Evolutionary conservation across 352 stramenopile genomes (phyloP), one percentile per base, ranked within the genome.

Genomic region (Thraustochytrium sp.): DNA sequence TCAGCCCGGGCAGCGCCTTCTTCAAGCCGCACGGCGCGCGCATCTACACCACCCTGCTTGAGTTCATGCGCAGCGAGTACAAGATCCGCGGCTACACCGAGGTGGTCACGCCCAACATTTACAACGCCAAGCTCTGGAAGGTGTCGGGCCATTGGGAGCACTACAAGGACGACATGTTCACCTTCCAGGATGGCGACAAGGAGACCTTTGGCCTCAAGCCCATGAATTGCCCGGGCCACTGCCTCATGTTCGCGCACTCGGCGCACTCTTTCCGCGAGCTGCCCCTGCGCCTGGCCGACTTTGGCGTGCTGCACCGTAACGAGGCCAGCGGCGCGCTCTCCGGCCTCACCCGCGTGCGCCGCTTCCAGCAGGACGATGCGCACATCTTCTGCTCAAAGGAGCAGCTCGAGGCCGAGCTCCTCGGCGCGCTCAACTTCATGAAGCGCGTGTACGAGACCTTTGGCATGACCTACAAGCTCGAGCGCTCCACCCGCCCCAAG

Each of bases 161-260:
- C 89, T 99, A 99, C 92, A 97, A 97, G 88, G 95, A 98, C 64
- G 93, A 96, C 88, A 99, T 99, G 96, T 99, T 99, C 87, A 92
- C 95, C 53, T 98, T 99, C 82, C 92, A 98, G 63, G 95, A 98
- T 3, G 96, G 98, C 85, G 93, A 94, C 68, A 90, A 96, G 77
- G 91, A 96, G 86, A 96, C 92, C 86, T 94, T 88, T 86, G 91
- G 93, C n/a, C 93, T 98, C 84, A 99, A 99, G 89, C 96, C 96
- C 49, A 99, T 99, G 96, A 99, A 99, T 89, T 99, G 96, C 88
- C 96, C 96, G 37, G 96, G 94, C n/a, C 96, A 98, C 77, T 99
- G 96, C 87, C 87, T 99, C 31, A 97, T 99, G 91, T 99, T 98
- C 89, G 92, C 89, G 65, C 92, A 96, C 86, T 86, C 91, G 51